These are phyloP conservation scores for Coffea canephora DNA, from an alignment of 257 asterid genomes.

Conservation along the genomic window DNA sequence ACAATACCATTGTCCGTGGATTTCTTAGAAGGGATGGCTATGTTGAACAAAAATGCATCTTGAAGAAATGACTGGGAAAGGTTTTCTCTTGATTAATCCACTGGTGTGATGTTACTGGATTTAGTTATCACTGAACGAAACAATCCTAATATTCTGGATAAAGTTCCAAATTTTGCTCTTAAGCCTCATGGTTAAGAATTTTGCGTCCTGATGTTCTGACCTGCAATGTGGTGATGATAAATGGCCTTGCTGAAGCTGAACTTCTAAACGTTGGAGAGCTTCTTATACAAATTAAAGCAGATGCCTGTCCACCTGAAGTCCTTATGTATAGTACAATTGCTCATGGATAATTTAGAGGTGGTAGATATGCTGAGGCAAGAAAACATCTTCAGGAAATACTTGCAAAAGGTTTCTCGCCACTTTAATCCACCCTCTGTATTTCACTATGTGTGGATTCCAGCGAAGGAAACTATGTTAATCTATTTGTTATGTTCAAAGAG, in stretches of 20 bases:
- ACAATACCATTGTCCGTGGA: not conserved
- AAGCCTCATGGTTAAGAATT: no score
- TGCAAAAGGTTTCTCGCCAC: not conserved
- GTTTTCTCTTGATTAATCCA: not conserved
- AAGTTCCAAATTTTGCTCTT: no score
- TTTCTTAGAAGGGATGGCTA: not conserved
- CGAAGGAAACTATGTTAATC: not conserved
- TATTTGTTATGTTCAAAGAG: not conserved
- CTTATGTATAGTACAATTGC: not conserved
- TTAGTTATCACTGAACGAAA: not conserved
- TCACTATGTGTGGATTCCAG: not conserved
- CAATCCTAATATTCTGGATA: not conserved
- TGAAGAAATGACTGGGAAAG: not conserved
- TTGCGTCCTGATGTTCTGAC: constrained; percentile 25
- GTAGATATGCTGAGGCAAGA: not conserved
- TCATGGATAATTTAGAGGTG: not conserved
- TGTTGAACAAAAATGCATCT: not conserved
- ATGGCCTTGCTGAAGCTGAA: constrained; percentile 24
- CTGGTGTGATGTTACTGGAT: not conserved
- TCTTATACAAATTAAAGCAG: not conserved
- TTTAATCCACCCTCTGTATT: not conserved
- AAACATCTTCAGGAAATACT: constrained; percentile 3
- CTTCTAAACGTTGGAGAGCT: constrained; percentile 14
- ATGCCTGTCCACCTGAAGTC: not conserved
- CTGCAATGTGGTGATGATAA: constrained; percentile 25